Evolutionary conservation across 208 protist species (phyloP), one percentile per base, ranked within the genome.

Genomic region (Naegleria gruberi): DNA sequence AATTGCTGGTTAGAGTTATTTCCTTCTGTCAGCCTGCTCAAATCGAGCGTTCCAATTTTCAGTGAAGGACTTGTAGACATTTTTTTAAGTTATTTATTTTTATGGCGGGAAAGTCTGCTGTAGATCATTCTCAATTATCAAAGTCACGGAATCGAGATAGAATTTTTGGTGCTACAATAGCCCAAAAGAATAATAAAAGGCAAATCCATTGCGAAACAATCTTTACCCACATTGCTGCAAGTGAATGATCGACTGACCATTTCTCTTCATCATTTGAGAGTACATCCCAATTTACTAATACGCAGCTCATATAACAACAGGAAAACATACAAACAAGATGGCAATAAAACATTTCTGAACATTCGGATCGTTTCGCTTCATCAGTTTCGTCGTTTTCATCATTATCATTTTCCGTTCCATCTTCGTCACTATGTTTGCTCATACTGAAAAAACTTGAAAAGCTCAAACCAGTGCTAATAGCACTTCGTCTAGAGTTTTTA

Each of bases 191-290:
- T 55, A 87, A 10, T 6, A 8, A 6, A n/a, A 55, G 8, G 4
- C 12, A 45, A 4, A 87, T 8, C 82, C 82, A 87, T 12, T 55
- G 41, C 26, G 30, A 40, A 0, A 30, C 43, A 55, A 87, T 87
- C 37, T 87, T 87, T 1, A 87, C 82, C 82, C 82, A 87, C 41
- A 87, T 40, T 10, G 82, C 82, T 41, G 82, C 44, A 3, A 55
- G 1, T 0, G 41, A 46, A 34, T 34, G 17, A 8, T 86, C 82
- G 8, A 40, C 34, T 46, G 43, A 26, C 15, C 30, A 87, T 55
- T 87, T n/a, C 30, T 42, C 40, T 4, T 43, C 74, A 19, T 82
- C 23, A 5, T 19, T 55, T 40, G 30, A 23, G 0, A 41, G 4
- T 26, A 44, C 26, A 41, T 43, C 30, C 82, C 82, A 87, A 55